Evolutionary conservation across 495 filamentous ascomycete genomes (phyloP).

Genomic region (Cenococcum geophilum): DNA sequence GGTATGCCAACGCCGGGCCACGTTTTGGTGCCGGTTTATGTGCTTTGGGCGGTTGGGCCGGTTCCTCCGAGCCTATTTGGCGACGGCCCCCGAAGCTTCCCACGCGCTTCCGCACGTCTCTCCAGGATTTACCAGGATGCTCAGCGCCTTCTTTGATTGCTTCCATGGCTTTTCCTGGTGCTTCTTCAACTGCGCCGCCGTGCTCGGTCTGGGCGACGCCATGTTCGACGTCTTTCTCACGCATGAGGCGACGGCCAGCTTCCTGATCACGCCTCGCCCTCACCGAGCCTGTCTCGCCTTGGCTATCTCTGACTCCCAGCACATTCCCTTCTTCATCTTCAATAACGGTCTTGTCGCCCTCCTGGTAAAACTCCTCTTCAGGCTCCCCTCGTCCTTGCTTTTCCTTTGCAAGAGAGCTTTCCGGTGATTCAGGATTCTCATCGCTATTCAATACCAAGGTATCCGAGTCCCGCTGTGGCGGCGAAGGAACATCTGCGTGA

Average conservation of each 20-base stretch:
- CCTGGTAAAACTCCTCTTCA: slow-evolving; percentile 55
- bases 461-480: slow-evolving; percentile 35
- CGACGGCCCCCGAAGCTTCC: slow-evolving; percentile 21
- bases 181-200: slow-evolving; percentile 19
- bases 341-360: slow-evolving; percentile 74
- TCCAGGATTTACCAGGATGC: slow-evolving; percentile 17
- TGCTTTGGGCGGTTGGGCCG: slow-evolving; percentile 19
- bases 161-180: slow-evolving; percentile 15
- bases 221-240: slow-evolving; percentile 44
- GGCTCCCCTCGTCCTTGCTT: slow-evolving; percentile 24
- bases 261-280: slow-evolving; percentile 51
- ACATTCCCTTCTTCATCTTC: slow-evolving; percentile 90
- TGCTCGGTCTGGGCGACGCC: slow-evolving; percentile 32
- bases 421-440: slow-evolving; percentile 24
- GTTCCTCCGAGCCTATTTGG: slow-evolving; percentile 4
- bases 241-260: slow-evolving; percentile 46
- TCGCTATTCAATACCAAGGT: slow-evolving; percentile 36
- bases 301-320: slow-evolving; percentile 43
- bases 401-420: slow-evolving; percentile 30
- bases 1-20: slow-evolving; percentile 79
- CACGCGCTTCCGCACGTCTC: slow-evolving; percentile 25
- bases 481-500: slow-evolving; percentile 16
- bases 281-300: slow-evolving; percentile 27
- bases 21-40: slow-evolving; percentile 26
- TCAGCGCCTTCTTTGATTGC: slow-evolving; percentile 23